Evolutionary conservation across 495 filamentous ascomycete species (phyloP), one percentile per base, ranked within the genome.

Genomic region (Geoglossum glabrum): DNA sequence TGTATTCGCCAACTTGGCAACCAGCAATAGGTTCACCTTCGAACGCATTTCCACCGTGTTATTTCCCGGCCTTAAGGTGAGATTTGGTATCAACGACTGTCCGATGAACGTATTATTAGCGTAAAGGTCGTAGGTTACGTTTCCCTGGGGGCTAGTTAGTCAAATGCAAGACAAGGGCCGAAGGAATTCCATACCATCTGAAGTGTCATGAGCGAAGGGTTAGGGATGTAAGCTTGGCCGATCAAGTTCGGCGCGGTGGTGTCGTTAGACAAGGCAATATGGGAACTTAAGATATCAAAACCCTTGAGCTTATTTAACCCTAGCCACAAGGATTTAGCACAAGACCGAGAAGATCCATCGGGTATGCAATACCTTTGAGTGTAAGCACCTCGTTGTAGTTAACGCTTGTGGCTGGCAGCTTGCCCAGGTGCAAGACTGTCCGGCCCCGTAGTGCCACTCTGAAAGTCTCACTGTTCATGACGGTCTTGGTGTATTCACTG

Each of bases 141-240:
- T 84, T 60, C 83, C 83, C 80, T 83, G 60, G 33, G 34, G 13
- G 55, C 63, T 50, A 64, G 60, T 57, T 66, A 59, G 64, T 61
- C 57, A 45, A 28, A 19, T 34, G 49, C 15, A n/a, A 54, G 33
- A 55, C 23, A 45, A 26, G 21, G 50, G 17, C 1, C 7, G 34
- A 19, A 43, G 34, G 17, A 52, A 5, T 23, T 21, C 54, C 34
- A 61, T 73, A 84, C 82, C 67, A 87, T 73, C 21, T 72, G 66
- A 50, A 90, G 69, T 6, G 77, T 78, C 67, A 86, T 70, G 55
- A 80, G 67, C 3, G 84, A 81, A 5, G 76, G 77, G 64, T 90
- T 90, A 58, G 85, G 85, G 38, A 90, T 84, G 55, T 64, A 70
- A 36, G 79, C 75, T 3, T 69, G 75, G 62, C 79, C 85, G 33